Conservation (phyloP, 192 early-diverging fungal genomes). For the Coemansia sp. region DNA sequence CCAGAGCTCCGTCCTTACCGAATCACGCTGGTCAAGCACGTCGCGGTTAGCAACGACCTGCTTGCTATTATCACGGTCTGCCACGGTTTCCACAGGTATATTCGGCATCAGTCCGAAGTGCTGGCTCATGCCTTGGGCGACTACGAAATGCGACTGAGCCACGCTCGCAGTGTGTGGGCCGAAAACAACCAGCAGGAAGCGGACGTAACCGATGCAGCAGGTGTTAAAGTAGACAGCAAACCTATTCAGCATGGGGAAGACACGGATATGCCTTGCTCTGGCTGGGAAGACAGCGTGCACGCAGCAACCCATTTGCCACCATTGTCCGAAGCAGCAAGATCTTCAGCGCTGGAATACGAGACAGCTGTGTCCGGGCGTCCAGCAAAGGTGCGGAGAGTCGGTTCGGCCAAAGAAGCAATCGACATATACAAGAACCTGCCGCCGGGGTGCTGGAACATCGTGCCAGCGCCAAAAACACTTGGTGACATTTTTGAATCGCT, state of each 20-base stretch:
- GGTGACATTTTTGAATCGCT: constrained; percentile 89
- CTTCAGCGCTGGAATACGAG: not conserved
- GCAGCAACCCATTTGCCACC: not conserved
- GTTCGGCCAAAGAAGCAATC: not conserved
- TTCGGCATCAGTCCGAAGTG: constrained; percentile 63
- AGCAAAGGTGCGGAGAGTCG: not conserved
- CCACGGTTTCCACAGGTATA: constrained; percentile 63
- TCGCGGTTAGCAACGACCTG: constrained; percentile 84
- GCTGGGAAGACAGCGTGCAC: not conserved
- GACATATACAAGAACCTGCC: constrained; percentile 44
- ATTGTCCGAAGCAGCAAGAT: too few species aligned
- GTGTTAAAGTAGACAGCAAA: not conserved
- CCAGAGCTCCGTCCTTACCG: constrained; percentile 68
- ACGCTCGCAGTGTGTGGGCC: constrained; percentile 27
- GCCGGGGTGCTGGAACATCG: constrained; percentile 74
- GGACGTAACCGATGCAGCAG: not conserved
- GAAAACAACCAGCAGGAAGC: constrained; percentile 3
- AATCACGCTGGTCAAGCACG: constrained; percentile 81
- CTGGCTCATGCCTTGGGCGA: constrained; percentile 61
- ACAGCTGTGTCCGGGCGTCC: not conserved
- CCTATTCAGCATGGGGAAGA: not conserved
- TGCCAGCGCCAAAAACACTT: constrained; percentile 84
- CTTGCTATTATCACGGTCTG: constrained; percentile 69
- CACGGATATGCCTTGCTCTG: not conserved
- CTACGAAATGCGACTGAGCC: constrained; percentile 57